Evolutionary conservation across 78 protist genomes (phyloP).

Genomic region (Pelomyxa schiedti): DNA sequence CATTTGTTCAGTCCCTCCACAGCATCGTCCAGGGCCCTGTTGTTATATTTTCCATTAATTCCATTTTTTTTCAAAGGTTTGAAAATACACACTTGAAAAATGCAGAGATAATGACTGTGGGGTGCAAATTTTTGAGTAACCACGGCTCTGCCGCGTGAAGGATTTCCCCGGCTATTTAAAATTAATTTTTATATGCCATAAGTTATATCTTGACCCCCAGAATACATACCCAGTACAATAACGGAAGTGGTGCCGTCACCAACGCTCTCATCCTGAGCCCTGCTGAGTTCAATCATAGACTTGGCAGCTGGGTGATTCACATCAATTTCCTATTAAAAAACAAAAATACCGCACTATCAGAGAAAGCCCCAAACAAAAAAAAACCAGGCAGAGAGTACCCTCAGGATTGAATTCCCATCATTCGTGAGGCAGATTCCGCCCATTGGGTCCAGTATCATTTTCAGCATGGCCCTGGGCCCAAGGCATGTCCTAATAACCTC

Average conservation of each 20-base stretch:
- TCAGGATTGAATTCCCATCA: conserved; percentile 96
- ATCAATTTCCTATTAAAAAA: conserved; percentile 95
- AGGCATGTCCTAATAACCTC: conserved; percentile 87
- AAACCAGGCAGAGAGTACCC: too few species aligned
- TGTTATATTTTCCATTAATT: not conserved
- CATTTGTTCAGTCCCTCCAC: conserved; percentile 40
- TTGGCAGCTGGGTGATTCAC: conserved; percentile 98
- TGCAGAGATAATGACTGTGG: conserved; percentile 67
- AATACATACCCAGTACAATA: conserved; percentile 59
- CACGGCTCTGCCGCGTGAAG: conserved; percentile 70
- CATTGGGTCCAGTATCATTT: conserved; percentile 96
- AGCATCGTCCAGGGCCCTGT: conserved; percentile 87
- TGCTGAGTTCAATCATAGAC: conserved; percentile 82
- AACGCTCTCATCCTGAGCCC: conserved; percentile 93
- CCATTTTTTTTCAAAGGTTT: too few species aligned
- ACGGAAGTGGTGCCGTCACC: conserved; percentile 99
- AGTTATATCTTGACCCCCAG: not conserved
- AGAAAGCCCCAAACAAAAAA: too few species aligned
- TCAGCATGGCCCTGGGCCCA: conserved; percentile 96
- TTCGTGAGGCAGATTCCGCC: conserved; percentile 92
- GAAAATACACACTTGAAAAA: too few species aligned
- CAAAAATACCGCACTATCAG: too few species aligned
- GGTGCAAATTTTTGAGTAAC: conserved; percentile 81
- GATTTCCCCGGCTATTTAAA: conserved; percentile 70
- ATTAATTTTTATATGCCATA: too few species aligned